Evolutionary conservation across 306 rosid species (phyloP), one percentile per base, ranked within the genome.

Genomic region (Boehmeria nivea): DNA sequence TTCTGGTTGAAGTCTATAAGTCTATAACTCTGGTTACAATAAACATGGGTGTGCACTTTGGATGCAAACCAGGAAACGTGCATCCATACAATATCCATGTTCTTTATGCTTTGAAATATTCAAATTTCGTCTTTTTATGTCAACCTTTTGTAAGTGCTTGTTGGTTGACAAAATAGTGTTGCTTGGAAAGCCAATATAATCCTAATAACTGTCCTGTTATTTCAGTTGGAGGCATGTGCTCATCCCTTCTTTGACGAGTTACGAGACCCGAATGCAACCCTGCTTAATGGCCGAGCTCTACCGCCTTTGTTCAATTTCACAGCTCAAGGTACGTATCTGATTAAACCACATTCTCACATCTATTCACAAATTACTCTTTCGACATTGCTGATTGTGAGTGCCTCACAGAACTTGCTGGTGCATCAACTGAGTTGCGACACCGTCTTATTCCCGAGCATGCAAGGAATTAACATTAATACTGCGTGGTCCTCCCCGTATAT

Each of bases 371-470:
- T 60, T 23, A 25, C 40, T 18, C 38, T 33, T 33, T 48, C 17
- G 11, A 39, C 6, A 24, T 43, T 56, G 31, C 76, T 75, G 34
- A 84, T 56, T n/a, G 24, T 15, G n/a, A n/a, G 24, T 19, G 22
- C 48, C 52, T 11, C 62, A 82, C 86, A 93, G 99, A 93, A 70
- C 75, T 93, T 66, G 78, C 94, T 10, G 95, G 76, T 8, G 83
- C 80, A 47, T 57, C 96, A 1, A 76, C 81, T 6, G 96, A 93
- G 62, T 80, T 93, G 75, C 90, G 86, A 21, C 78, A 73, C 6
- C 95, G 95, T 16, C 89, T 93, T 64, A 87, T 93, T 69, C 96
- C 96, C 0, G 94, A 83, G 72, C 96, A 93, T 56, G 84, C 72
- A 19, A 76, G 74, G 68, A 67, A 48, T 67, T 75, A 60, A 83